Evolutionary conservation across 257 asterid species (phyloP).

Genomic region (Galeopsis tetrahit): DNA sequence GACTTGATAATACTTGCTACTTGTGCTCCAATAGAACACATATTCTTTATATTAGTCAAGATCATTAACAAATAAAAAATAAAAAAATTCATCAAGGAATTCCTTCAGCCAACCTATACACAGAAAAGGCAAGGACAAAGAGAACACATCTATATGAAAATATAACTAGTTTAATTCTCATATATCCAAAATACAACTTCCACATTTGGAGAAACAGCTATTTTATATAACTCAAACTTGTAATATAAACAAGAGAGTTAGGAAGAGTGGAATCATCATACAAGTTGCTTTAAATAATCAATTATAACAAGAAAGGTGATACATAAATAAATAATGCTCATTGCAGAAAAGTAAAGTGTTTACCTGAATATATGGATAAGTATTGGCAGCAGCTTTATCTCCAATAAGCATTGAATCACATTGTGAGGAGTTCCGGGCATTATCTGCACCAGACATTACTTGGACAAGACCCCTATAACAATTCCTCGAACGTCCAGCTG

Average conservation of each 20-base stretch:
- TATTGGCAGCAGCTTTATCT: conserved; percentile 85
- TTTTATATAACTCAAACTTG: conserved; percentile 4
- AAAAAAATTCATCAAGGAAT: conserved; percentile 22
- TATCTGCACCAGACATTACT: conserved; percentile 83
- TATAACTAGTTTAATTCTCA: neutral
- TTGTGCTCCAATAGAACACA: conserved; percentile 3
- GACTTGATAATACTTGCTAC: neutral
- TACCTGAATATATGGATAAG: conserved; percentile 96
- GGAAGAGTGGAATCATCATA: conserved; percentile 4
- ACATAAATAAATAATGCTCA: neutral
- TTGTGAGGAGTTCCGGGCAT: conserved; percentile 78
- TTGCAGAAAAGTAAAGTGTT: neutral
- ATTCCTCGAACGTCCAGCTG: conserved; percentile 88
- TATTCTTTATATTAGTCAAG: neutral
- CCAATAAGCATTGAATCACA: conserved; percentile 99
- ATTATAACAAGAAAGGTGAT: neutral
- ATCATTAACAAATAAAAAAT: neutral
- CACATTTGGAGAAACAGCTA: conserved; percentile 1
- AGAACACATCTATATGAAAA: neutral
- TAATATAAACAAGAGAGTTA: conserved; percentile 8
- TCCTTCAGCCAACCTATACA: conserved; percentile 3
- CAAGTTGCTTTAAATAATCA: neutral
- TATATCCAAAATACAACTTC: neutral
- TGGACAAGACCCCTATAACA: conserved; percentile 94
- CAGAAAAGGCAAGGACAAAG: neutral